Evolutionary conservation across 2,329 filamentous ascomycete genomes (phyloP), one percentile per base, ranked within the genome.

Genomic region (Tolypocladium album): DNA sequence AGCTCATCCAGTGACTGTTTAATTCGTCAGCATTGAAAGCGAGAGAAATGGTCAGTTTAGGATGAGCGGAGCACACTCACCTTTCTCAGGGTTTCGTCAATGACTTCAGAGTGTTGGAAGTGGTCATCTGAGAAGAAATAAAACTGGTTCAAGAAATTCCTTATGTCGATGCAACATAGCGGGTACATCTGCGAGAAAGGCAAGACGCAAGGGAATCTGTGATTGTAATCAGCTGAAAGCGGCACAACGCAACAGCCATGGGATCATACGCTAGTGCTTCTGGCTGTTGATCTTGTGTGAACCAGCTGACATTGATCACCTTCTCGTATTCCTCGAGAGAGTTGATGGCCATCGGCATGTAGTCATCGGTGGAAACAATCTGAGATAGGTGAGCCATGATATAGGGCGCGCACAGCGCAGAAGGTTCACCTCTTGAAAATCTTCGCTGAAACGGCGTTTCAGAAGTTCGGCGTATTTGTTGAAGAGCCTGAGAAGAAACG

Each of bases 141-240:
- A 69, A 99, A 97, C 70, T 97, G 92, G 72, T 97, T 97, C 61
- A 97, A 79, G 72, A 99, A 97, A 73, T 97, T 97, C 47, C 93
- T 86, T 67, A 99, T 97, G 69, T 97, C 92, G 71, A 97, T 97
- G 77, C 94, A 99, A 75, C 94, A 97, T 39, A 97, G 81, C 1
- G 94, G 93, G 71, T 99, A 99, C 94, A 99, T 99, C 68, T 97
- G 92, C 15, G 92, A 97, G 72, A 99, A 99, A 0, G 94, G 95
- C 1, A 99, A 79, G n/a, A 97, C 90, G 67, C 89, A 95, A 6
- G 94, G 95, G 71, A 96, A 96, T 15, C 89, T 92, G 63, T 9
- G 63, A 9, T 52, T 24, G 43, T 27, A 2, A 55, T 69, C 34
- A 64, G 62, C 39, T 42, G 34, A 22, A 17, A 50, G 31, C 12